Percentiles rank a stretch among this genome's conserved stretches.
Conservation (phyloP, 2,329 filamentous ascomycete species). For the Grosmannia huntii region DNA sequence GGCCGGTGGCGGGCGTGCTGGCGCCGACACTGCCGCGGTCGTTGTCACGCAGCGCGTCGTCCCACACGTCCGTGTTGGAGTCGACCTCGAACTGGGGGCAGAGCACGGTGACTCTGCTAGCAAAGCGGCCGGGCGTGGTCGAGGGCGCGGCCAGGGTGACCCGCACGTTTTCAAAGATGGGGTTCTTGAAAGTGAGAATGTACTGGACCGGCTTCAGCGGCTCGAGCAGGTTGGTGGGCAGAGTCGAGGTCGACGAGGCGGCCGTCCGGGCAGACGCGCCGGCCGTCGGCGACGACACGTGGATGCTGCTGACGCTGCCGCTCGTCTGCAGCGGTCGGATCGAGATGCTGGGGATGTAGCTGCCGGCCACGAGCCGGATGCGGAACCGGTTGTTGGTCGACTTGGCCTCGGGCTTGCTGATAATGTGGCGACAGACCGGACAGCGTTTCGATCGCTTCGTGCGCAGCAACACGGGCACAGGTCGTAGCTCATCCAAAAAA, state of each 20-base stretch:
- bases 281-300: background rate
- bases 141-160: slow-evolving; percentile 79
- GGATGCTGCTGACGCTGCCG: slow-evolving; percentile 6
- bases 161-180: slow-evolving; percentile 80
- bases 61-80: slow-evolving; percentile 77
- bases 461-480: slow-evolving; percentile 68
- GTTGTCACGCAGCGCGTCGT: slow-evolving; percentile 65
- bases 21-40: slow-evolving; percentile 26
- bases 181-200: slow-evolving; percentile 82
- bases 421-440: slow-evolving; percentile 82
- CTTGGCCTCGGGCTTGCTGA: slow-evolving; percentile 88
- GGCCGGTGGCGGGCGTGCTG: slow-evolving; percentile 29
- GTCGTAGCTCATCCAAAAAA: slow-evolving; percentile 64
- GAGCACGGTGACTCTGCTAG: slow-evolving; percentile 74
- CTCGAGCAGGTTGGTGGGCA: slow-evolving; percentile 27
- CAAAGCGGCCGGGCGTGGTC: slow-evolving; percentile 62
- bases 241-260: slow-evolving; percentile 10
- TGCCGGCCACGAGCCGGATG: slow-evolving; percentile 78
- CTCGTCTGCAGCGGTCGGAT: slow-evolving; percentile 44
- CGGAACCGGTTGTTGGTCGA: slow-evolving; percentile 80
- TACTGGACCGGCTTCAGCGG: slow-evolving; percentile 60
- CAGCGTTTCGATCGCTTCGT: slow-evolving; percentile 94
- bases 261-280: background rate
- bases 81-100: slow-evolving; percentile 92
- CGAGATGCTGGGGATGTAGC: slow-evolving; percentile 73